A percentile compares a stretch with the other conserved stretches of the same genome.
Conservation (phyloP, 2,329 filamentous ascomycete genomes). For the Thelonectria blattea region DNA sequence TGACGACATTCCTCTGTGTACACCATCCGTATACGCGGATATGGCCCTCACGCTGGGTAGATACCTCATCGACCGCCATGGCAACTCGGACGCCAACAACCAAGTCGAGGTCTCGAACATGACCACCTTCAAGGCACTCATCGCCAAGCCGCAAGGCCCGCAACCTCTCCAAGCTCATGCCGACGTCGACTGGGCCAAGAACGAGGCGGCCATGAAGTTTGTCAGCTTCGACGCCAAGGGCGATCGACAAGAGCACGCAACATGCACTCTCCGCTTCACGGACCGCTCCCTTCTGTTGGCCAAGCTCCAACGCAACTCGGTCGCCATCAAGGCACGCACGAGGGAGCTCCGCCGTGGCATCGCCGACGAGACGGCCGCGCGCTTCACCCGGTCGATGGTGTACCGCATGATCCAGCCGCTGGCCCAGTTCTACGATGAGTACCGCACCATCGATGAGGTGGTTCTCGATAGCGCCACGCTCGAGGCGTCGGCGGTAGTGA, state of each 20-base stretch:
- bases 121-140: neutral
- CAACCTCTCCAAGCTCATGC: neutral
- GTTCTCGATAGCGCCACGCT: slow-evolving; percentile 29
- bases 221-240: neutral
- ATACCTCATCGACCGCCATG: slow-evolving; percentile 1
- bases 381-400: slow-evolving; percentile 33
- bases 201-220: neutral
- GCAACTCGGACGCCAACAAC: neutral
- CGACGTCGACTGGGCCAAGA: slow-evolving; percentile 16
- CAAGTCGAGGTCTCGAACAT: neutral
- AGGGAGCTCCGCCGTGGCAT: slow-evolving; percentile 12
- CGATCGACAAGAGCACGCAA: neutral
- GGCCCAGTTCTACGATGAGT: slow-evolving; percentile 31
- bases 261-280: neutral
- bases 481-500: slow-evolving; percentile 24
- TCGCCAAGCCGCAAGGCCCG: neutral
- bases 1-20: slow-evolving; percentile 64
- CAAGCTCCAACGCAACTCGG: neutral
- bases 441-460: slow-evolving; percentile 31
- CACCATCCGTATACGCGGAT: slow-evolving; percentile 27
- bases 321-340: neutral
- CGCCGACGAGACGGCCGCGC: slow-evolving; percentile 15
- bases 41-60: slow-evolving; percentile 24
- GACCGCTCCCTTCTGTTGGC: neutral
- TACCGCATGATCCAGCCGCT: slow-evolving; percentile 32